phyloP scores from a whole-genome alignment of 805 yeast species.

The Starmerella stellata region DNA sequence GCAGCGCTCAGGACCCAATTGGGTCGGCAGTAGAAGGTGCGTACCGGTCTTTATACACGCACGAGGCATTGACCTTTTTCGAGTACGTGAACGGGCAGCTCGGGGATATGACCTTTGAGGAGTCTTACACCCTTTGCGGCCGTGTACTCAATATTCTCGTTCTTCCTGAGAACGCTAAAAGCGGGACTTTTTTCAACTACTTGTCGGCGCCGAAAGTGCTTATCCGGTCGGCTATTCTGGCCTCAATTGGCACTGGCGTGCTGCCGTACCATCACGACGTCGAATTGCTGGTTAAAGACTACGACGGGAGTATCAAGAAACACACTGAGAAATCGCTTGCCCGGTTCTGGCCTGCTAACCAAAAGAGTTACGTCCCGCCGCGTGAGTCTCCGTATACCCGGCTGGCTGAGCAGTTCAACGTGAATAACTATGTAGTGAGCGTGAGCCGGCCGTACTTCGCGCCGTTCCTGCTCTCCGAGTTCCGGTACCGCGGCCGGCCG shows the following conservation, averaged over 20 bases:
- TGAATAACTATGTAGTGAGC: conserved; percentile 79
- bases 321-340: conserved; percentile 15
- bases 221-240: conserved; percentile 66
- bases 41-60: conserved; percentile 63
- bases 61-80: conserved; percentile 62
- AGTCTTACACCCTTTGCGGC: conserved; percentile 65
- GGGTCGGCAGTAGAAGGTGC: conserved; percentile 45
- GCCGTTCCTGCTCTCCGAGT: conserved; percentile 67
- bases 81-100: conserved; percentile 58
- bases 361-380: conserved; percentile 25
- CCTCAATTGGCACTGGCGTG: conserved; percentile 43
- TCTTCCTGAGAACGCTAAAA: conserved; percentile 47
- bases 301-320: conserved; percentile 28
- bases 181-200: conserved; percentile 39
- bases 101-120: conserved; percentile 82
- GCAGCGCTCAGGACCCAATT: conserved; percentile 7
- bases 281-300: conserved; percentile 38
- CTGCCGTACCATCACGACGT: conserved; percentile 38
- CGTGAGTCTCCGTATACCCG: conserved; percentile 64
- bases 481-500: conserved; percentile 40
- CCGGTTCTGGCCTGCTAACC: conserved; percentile 27
- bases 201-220: conserved; percentile 77
- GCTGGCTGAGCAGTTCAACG: conserved; percentile 81
- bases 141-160: conserved; percentile 68
- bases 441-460: conserved; percentile 88